Base-by-base conservation (phyloP, 2,329 filamentous ascomycete genomes). In the Cryphonectria parasitica region DNA sequence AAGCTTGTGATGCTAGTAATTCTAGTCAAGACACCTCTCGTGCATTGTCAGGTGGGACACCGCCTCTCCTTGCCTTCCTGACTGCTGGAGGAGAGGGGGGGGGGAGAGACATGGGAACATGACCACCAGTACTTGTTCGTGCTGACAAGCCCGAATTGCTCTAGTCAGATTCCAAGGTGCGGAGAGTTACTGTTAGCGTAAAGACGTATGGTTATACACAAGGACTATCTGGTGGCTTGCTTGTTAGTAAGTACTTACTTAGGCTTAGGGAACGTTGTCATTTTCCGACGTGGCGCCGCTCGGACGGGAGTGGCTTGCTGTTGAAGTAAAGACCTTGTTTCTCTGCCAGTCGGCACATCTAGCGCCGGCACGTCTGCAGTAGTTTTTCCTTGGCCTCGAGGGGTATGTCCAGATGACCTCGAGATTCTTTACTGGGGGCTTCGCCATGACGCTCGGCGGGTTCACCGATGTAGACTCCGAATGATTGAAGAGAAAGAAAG, bases 311-410 rank as follows among this genome's bases (percentile, higher is more conserved):
- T 66, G 64, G 64, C 64, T 66, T 64, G 43, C 41, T 22, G 8
- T 34, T 2, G 3, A 13, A 28, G 63, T 11, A 17, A n/a, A 22
- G 45, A 49, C 22, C 6, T 49, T n/a, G n/a, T 8, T 39, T 28
- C 8, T 31, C 39, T 39, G 28, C 31, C 36, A 19, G 31, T 58
- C 54, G 64, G 64, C 52, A 43, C n/a, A 25, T 58, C 52, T 66
- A 66, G 64, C 52, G 64, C 49, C 64, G 64, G 64, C 34, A 66
- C 22, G 36, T 60, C 49, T 66, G 64, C 64, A 58, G 49, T 56
- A 66, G 36, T 22, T 60, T n/a, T 39, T 34, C 49, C 41, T 49
- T 34, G 19, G 28, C n/a, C 25, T n/a, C 28, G 3, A 34, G 34
- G 22, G 22, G 10, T 10, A n/a, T n/a, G 58, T n/a, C 15, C 58